A percentile compares a stretch with the other conserved stretches of the same genome.
These are phyloP conservation scores for Psidium friedrichsthalianum DNA, from an alignment of 345 rosid species.

Conservation along the genomic window DNA sequence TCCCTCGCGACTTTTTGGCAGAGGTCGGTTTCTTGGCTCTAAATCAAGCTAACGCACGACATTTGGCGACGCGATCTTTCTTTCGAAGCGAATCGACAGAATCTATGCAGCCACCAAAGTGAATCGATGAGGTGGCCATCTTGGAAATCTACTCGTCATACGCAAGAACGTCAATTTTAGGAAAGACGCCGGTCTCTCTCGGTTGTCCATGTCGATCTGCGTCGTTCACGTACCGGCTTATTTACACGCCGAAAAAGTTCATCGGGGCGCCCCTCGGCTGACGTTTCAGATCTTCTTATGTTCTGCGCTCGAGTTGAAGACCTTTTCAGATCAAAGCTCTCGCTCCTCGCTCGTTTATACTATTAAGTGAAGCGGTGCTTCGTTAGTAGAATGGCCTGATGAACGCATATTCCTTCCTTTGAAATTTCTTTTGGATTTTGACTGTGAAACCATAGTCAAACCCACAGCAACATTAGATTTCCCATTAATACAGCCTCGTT, in stretches of 20 bases:
- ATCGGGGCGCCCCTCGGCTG: fast-evolving
- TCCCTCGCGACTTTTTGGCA: not conserved
- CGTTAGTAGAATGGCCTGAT: not conserved
- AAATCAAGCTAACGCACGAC: not conserved
- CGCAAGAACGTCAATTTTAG: not conserved
- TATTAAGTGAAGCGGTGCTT: not conserved
- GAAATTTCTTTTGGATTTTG: not conserved
- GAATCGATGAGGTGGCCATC: not conserved
- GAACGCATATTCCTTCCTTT: not conserved
- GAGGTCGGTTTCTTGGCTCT: not conserved
- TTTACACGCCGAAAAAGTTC: not conserved
- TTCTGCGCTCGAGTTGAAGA: not conserved
- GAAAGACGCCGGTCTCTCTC: not conserved
- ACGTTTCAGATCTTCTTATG: not conserved
- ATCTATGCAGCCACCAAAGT: not conserved
- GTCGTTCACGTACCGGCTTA: not conserved
- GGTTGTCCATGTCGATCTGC: not conserved
- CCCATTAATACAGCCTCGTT: not conserved
- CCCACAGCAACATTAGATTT: not conserved
- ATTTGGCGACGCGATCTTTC: not conserved
- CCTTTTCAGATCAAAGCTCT: not conserved
- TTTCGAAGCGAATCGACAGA: not conserved
- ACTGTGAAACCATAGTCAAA: not conserved
- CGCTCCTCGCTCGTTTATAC: fast-evolving
- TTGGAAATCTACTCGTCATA: not conserved